Evolutionary conservation across 495 filamentous ascomycete species (phyloP).

Genomic region (Talaromyces borbonicus): DNA sequence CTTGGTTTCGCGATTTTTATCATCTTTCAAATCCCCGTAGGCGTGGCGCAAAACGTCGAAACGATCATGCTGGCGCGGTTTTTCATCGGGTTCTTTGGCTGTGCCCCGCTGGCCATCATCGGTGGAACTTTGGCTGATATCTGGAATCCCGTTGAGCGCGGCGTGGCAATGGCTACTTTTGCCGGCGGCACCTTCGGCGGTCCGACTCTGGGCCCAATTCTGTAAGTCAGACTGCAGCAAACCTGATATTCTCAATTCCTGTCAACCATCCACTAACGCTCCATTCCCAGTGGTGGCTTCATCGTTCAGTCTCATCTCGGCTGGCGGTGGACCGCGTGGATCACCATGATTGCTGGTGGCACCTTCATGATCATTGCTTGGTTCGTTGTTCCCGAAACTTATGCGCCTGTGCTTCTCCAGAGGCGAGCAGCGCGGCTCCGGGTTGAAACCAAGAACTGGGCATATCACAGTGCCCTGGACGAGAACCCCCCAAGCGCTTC

Average conservation of each 20-base stretch:
- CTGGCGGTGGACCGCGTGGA: constrained; percentile 59
- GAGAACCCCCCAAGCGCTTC: constrained; percentile 37
- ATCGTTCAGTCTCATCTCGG: constrained; percentile 43
- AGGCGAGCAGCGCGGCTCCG: constrained; percentile 46
- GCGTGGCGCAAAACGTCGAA: constrained; percentile 47
- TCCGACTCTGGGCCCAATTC: constrained; percentile 38
- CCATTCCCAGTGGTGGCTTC: constrained; percentile 40
- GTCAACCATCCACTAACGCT: neutral
- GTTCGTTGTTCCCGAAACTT: constrained; percentile 52
- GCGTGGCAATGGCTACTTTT: constrained; percentile 49
- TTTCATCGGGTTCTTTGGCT: constrained; percentile 52
- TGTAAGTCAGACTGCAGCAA: too few species aligned
- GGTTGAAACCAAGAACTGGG: constrained; percentile 51
- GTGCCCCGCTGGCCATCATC: constrained; percentile 51
- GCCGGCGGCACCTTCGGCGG: constrained; percentile 45
- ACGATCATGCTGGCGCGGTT: constrained; percentile 54
- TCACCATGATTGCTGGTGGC: constrained; percentile 47
- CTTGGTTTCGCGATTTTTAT: constrained; percentile 45
- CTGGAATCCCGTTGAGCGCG: constrained; percentile 50
- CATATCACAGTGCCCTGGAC: constrained; percentile 48
- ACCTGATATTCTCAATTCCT: too few species aligned
- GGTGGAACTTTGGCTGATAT: constrained; percentile 53
- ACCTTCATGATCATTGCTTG: constrained; percentile 39
- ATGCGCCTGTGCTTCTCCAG: constrained; percentile 45
- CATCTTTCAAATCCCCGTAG: constrained; percentile 54